Percentiles rank a stretch among this genome's conserved stretches.
These are phyloP conservation scores for Thalassiosira oceanica DNA, from an alignment of 352 stramenopile genomes.

Conservation along the genomic window DNA sequence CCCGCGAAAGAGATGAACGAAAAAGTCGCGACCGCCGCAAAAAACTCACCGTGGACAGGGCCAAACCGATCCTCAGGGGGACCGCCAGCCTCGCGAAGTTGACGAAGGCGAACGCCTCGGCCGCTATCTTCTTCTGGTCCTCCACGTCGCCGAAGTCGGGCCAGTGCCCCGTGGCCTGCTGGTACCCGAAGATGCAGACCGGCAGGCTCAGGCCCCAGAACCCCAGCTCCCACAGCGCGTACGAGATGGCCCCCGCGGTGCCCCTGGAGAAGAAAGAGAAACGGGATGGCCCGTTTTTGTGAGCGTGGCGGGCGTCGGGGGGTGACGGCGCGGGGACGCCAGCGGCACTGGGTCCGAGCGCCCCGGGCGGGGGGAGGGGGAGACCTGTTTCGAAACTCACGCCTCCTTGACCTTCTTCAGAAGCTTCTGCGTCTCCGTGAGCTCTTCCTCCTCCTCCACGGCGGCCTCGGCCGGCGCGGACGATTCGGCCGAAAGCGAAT, in stretches of 20 bases:
- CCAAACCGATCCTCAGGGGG: constrained; percentile 75
- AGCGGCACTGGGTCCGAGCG: too few species aligned
- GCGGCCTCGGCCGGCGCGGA: too few species aligned
- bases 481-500: too few species aligned
- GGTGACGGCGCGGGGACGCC: too few species aligned
- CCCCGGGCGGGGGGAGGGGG: too few species aligned
- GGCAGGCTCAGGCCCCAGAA: constrained; percentile 77
- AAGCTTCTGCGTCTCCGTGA: constrained; percentile 51
- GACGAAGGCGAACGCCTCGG: constrained; percentile 79
- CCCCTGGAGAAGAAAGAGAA: too few species aligned
- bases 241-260: constrained; percentile 68
- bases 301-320: too few species aligned
- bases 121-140: constrained; percentile 67
- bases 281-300: too few species aligned
- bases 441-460: too few species aligned
- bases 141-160: constrained; percentile 71
- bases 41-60: constrained; percentile 69
- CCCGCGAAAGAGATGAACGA: too few species aligned
- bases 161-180: constrained; percentile 61
- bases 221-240: constrained; percentile 70
- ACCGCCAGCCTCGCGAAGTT: constrained; percentile 81
- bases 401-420: constrained; percentile 73
- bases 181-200: constrained; percentile 67
- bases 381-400: too few species aligned
- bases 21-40: too few species aligned